Evolutionary conservation across 345 rosid genomes (phyloP), one percentile per base, ranked within the genome.

Genomic region (Excoecaria agallocha): DNA sequence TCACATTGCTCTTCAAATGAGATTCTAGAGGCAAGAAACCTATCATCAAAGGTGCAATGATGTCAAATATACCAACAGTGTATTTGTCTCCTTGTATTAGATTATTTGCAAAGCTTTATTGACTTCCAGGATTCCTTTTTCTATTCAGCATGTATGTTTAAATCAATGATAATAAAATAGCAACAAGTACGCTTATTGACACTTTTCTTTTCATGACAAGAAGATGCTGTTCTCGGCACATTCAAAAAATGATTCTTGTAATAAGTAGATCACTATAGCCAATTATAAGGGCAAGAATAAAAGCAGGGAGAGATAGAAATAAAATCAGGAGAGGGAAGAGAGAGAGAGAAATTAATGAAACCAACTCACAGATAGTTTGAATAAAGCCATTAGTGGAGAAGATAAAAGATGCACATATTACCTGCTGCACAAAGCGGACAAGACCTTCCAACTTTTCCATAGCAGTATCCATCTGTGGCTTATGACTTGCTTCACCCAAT

Each of bases 351-450:
- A 58, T 12, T n/a, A 8, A 41, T 54, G 45, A 38, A 12, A 13
- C 48, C 56, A 41, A 22, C 13, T 12, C 38, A 8, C 48, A 10
- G 2, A 10, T 59, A 46, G 13, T 51, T 38, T 52, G 12, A 46
- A 30, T 30, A 30, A 65, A 50, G 55, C 61, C 43, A 59, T 57
- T 69, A 22, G 63, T 68, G 6, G 68, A 13, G 38, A 62, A 63
- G 69, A 58, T 62, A 50, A 15, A 79, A 72, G 78, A 56, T 58
- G 51, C 56, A 38, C 13, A 48, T 49, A 50, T 64, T 76, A 91
- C 99, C 94, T 95, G 99, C 75, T 81, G 85, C 22, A 91, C 89
- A 66, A 95, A 93, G 82, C 94, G 83, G 72, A 93, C 91, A 25
- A 91, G 81, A 82, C 83, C 88, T 71, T 88, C 90, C 80, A 95